Evolutionary conservation across 257 asterid species (phyloP), one percentile per base, ranked within the genome.

Genomic region (Solanum raphanifolium): DNA sequence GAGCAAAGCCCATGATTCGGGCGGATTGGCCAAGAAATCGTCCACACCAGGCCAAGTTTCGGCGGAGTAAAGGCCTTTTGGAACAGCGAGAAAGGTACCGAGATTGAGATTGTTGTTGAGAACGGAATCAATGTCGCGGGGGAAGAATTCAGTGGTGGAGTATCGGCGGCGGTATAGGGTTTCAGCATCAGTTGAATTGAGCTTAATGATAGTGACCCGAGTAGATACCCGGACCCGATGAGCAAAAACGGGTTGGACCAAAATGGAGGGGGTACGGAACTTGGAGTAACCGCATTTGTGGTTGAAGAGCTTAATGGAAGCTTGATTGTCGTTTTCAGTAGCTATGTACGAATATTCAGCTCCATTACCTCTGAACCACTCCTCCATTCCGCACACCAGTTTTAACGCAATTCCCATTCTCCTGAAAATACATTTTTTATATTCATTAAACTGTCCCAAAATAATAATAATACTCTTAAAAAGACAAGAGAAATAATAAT

Each of bases 311-410:
- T 91, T 65, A 0, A 96, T 91, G 13, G 99, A 95, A 6, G 98
- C 95, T n/a, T 90, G 83, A 87, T 96, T 96, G 93, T 96, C 98
- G n/a, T 88, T 95, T 89, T 96, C 99, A 0, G 98, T 94, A 3
- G 99, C 98, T 93, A 96, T 95, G 89, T 95, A 96, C 0, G 98
- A 92, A 91, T 96, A 95, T 83, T 94, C 96, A 9, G 96, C 98
- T 6, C 98, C 98, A 87, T 94, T 95, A 78, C 93, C 93, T 34
- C 83, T 87, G 46, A 96, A 95, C 99, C 99, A 95, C 20, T 89
- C 90, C 46, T 96, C 99, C 88, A 96, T 89, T 87, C 73, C 73
- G 3, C 91, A 87, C 60, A 96, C 98, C 8, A 96, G 89, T 87
- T 94, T 92, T 88, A 92, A 7, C 55, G 95, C 99, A n/a, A 96